These are phyloP conservation scores for Olyra latifolia DNA, from an alignment of 176 grass and related monocot species.

Conservation along the genomic window DNA sequence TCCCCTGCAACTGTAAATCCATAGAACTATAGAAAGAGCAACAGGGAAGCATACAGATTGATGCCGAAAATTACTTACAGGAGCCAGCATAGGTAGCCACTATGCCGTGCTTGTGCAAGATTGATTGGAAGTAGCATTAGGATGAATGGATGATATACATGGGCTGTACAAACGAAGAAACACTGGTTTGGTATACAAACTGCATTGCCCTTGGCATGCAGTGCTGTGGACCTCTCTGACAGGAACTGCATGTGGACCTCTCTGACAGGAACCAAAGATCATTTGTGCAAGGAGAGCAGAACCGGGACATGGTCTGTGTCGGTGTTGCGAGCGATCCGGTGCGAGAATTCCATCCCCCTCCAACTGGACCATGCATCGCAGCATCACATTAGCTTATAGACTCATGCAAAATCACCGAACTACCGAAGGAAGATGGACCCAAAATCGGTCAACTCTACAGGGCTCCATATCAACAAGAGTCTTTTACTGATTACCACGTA, in stretches of 20 bases:
- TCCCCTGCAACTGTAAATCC: slow-evolving; percentile 24
- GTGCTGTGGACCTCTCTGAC: not conserved
- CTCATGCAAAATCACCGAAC: not conserved
- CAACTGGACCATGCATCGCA: not conserved
- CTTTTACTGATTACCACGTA: not conserved
- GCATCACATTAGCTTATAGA: not conserved
- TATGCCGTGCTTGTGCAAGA: slow-evolving; percentile 10
- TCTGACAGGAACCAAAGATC: not conserved
- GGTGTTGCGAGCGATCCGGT: not conserved
- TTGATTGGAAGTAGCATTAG: not conserved
- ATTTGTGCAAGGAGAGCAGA: not conserved
- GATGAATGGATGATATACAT: not conserved
- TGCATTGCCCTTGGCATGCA: not conserved
- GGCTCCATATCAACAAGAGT: not conserved
- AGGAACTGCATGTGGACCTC: too few species aligned
- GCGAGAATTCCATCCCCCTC: not conserved
- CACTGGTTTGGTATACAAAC: slow-evolving; percentile 6
- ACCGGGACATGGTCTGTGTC: not conserved
- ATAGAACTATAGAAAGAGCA: slow-evolving; percentile 44
- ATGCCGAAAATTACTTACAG: not conserved
- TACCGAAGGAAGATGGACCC: not conserved
- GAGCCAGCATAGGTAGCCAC: slow-evolving; percentile 5
- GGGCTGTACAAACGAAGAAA: not conserved
- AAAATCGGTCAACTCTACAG: not conserved
- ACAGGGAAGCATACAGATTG: not conserved